phyloP scores from a whole-genome alignment of 352 stramenopile genomes.

The Phytophthora parvispora region DNA sequence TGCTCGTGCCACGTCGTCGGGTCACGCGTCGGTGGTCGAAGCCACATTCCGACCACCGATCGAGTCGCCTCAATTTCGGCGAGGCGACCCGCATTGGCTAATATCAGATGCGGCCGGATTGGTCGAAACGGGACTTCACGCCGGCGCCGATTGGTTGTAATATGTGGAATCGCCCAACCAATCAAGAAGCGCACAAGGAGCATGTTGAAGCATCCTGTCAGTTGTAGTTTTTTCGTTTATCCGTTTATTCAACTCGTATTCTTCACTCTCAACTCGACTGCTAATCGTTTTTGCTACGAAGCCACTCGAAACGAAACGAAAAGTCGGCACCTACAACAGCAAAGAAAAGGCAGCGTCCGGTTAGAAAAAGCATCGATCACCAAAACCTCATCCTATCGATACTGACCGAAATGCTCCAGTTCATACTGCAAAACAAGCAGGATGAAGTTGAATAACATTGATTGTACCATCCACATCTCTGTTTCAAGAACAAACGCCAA shows the following conservation, averaged over 20 bases:
- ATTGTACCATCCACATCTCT: background rate
- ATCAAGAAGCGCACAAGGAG: background rate
- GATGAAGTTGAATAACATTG: background rate
- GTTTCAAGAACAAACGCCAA: background rate
- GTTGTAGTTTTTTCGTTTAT: too few species aligned
- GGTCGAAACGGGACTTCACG: background rate
- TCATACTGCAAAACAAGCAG: background rate
- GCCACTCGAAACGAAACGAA: background rate
- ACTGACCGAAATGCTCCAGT: background rate
- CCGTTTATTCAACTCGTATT: too few species aligned
- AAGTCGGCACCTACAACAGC: background rate
- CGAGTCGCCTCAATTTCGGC: background rate
- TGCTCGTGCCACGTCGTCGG: background rate
- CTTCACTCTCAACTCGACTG: too few species aligned
- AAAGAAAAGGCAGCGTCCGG: too few species aligned
- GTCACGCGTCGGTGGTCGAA: background rate
- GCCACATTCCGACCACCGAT: background rate
- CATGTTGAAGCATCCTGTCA: too few species aligned
- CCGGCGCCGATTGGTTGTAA: background rate
- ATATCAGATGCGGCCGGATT: slow-evolving; percentile 4
- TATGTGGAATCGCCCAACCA: too few species aligned
- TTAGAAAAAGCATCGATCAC: too few species aligned
- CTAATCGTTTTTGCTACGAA: too few species aligned
- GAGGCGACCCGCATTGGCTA: slow-evolving; percentile 2
- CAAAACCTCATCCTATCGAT: too few species aligned